phyloP scores from a whole-genome alignment of 805 yeast species.

The Candida sphagnicola region DNA sequence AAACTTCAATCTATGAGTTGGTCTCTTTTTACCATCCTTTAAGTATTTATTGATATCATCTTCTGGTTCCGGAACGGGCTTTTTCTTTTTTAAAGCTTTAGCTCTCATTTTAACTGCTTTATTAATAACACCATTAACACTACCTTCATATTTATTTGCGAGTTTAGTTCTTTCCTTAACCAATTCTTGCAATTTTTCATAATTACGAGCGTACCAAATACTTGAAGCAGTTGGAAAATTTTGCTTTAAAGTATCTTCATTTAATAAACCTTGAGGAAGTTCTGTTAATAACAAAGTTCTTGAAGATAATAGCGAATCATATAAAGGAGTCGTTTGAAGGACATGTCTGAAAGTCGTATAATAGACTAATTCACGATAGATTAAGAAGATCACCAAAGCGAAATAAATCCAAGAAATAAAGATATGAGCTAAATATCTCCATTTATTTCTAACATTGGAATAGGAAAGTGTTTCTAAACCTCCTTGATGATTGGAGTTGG shows the following conservation, averaged over 20 bases:
- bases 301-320: constrained; percentile 64
- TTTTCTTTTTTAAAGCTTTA: constrained; percentile 56
- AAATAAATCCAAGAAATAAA: constrained; percentile 73
- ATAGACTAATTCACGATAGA: constrained; percentile 71
- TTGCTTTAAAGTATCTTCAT: constrained; percentile 48
- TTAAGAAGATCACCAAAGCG: constrained; percentile 59
- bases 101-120: constrained; percentile 56
- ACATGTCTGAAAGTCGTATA: constrained; percentile 72
- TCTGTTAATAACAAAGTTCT: constrained; percentile 73
- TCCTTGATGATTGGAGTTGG: constrained; percentile 50
- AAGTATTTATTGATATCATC: constrained; percentile 61
- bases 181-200: constrained; percentile 50
- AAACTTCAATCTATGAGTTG: constrained; percentile 71
- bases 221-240: constrained; percentile 61
- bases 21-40: constrained; percentile 66
- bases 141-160: constrained; percentile 57
- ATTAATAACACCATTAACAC: constrained; percentile 55
- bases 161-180: constrained; percentile 63
- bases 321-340: constrained; percentile 66
- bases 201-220: constrained; percentile 63
- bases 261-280: constrained; percentile 45
- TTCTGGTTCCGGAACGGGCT: constrained; percentile 52
- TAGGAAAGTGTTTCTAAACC: constrained; percentile 68
- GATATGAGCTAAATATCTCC: constrained; percentile 69
- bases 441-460: constrained; percentile 58